These are phyloP conservation scores for Capronia americana DNA, from an alignment of 2,329 filamentous ascomycete genomes.

Conservation along the genomic window DNA sequence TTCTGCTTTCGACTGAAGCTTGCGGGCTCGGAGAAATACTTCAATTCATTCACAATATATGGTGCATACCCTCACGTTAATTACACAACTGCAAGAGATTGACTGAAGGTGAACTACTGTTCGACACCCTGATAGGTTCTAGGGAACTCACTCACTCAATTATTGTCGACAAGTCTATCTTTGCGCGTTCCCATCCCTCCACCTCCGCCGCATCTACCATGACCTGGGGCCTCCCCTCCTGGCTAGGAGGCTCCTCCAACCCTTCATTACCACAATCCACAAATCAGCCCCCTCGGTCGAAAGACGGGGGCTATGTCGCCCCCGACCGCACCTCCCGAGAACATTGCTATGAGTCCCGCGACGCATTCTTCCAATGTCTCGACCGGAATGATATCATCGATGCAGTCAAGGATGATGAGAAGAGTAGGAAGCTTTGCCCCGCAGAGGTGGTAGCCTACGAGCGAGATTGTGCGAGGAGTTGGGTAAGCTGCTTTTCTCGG, in stretches of 20 bases:
- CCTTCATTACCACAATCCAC: slow-evolving; percentile 42
- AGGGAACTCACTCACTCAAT: neutral
- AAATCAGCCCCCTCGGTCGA: slow-evolving; percentile 50
- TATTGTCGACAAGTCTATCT: neutral
- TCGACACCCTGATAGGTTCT: neutral
- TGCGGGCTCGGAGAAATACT: neutral
- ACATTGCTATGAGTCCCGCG: slow-evolving; percentile 87
- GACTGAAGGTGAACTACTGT: neutral
- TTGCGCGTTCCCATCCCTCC: no score
- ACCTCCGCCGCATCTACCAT: slow-evolving; percentile 21
- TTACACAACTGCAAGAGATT: neutral
- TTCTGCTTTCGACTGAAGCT: neutral
- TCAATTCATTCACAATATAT: neutral
- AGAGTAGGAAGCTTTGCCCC: slow-evolving; percentile 64
- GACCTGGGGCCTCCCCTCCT: slow-evolving; percentile 39
- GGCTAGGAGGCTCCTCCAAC: slow-evolving; percentile 38
- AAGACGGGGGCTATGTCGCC: slow-evolving; percentile 71
- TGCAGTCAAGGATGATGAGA: slow-evolving; percentile 64
- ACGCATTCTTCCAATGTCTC: slow-evolving; percentile 86
- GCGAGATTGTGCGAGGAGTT: slow-evolving; percentile 83
- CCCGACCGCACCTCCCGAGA: slow-evolving; percentile 83
- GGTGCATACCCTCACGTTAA: neutral
- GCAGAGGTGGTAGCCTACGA: slow-evolving; percentile 73
- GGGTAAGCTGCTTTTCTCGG: slow-evolving; percentile 66
- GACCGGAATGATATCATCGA: slow-evolving; percentile 84